phyloP scores from a whole-genome alignment of 495 filamentous ascomycete genomes.

The Staphylotrichum longicolle region DNA sequence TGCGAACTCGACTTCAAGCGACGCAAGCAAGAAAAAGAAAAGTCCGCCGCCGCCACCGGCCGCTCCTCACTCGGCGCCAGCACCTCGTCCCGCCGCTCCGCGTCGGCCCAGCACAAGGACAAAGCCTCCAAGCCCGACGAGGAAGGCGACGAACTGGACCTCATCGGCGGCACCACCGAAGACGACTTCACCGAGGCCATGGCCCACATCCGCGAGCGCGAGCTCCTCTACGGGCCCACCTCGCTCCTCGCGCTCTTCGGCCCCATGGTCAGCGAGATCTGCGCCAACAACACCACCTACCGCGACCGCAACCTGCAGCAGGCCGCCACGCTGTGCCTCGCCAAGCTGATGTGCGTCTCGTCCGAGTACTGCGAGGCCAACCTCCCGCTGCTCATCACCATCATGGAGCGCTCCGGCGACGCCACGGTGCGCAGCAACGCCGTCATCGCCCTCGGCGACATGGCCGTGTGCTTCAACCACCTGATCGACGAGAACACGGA shows the following conservation, averaged over 20 bases:
- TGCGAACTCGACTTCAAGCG: conserved; percentile 97
- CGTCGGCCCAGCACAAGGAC: conserved; percentile 17
- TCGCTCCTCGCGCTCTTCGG: conserved; percentile 88
- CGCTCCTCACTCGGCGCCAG: conserved; percentile 33
- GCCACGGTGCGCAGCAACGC: conserved; percentile 91
- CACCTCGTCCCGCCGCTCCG: conserved; percentile 33
- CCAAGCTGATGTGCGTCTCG: conserved; percentile 96
- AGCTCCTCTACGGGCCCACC: conserved; percentile 82
- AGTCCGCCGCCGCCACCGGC: conserved; percentile 49
- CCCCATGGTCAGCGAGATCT: conserved; percentile 86
- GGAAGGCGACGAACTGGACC: conserved; percentile 81
- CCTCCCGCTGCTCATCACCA: conserved; percentile 91
- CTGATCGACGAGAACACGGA: conserved; percentile 99
- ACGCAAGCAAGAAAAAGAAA: conserved; percentile 91
- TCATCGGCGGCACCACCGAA: conserved; percentile 95
- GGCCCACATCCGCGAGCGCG: conserved; percentile 87
- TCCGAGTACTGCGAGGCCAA: conserved; percentile 94
- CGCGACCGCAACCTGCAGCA: conserved; percentile 83
- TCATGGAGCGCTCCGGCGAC: conserved; percentile 89
- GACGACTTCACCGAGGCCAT: conserved; percentile 98
- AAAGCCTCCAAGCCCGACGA: conserved; percentile 46
- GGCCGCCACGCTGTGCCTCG: conserved; percentile 91
- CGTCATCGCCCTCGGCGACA: conserved; percentile 94
- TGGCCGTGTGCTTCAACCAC: conserved; percentile 99
- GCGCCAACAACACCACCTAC: conserved; percentile 89